phyloP scores from a whole-genome alignment of 202 grass and related monocot species.

The Setaria italica region DNA sequence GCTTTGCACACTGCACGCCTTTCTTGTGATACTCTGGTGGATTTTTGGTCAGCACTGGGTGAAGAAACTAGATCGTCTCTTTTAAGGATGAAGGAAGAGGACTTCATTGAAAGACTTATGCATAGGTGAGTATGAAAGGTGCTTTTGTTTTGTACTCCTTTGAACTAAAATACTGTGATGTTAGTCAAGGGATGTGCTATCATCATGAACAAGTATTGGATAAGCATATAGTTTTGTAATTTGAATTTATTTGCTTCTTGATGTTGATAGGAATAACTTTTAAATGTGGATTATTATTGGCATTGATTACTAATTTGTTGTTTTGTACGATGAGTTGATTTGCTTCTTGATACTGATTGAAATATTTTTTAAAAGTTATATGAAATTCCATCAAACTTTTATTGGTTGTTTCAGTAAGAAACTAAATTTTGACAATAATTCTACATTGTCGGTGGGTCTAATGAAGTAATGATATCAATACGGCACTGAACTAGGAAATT shows the following conservation, averaged over 20 bases:
- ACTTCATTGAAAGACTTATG: constrained; percentile 88
- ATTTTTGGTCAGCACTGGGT: constrained; percentile 79
- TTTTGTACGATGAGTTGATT: constrained; percentile 21
- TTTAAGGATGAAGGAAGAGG: constrained; percentile 86
- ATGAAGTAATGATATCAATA: not conserved
- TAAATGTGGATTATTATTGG: not conserved
- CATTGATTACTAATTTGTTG: not conserved
- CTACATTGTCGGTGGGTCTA: not conserved
- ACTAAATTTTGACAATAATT: not conserved
- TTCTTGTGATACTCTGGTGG: constrained; percentile 85
- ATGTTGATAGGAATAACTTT: constrained; percentile 15
- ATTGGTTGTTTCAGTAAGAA: not conserved
- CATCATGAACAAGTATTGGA: constrained; percentile 8
- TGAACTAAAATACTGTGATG: constrained; percentile 2
- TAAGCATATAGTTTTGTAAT: not conserved
- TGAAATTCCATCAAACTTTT: not conserved
- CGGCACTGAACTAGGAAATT: not conserved
- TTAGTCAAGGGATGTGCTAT: not conserved
- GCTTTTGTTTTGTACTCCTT: constrained; percentile 14
- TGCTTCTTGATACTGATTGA: constrained; percentile 5
- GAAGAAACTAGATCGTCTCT: constrained; percentile 81
- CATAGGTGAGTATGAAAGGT: constrained; percentile 56
- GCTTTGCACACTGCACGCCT: constrained; percentile 83
- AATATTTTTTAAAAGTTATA: not conserved
- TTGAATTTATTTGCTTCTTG: constrained; percentile 14